Conservation (phyloP, 2,329 filamentous ascomycete genomes). For the Fusarium keratoplasticum region DNA sequence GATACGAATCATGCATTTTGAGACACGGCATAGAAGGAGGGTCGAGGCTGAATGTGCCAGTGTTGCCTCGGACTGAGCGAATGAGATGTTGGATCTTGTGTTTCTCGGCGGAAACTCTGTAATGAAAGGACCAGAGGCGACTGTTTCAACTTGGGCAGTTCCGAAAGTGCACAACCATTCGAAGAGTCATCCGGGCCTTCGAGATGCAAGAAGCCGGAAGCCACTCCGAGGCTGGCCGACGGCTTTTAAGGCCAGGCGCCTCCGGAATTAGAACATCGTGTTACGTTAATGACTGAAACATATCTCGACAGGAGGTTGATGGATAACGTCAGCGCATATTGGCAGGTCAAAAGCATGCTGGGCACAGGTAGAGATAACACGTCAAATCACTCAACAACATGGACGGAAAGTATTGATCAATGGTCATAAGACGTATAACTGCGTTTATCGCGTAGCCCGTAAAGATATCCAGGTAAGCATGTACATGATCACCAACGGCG, state of each 20-base stretch:
- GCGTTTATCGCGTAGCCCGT: not conserved
- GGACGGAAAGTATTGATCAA: not conserved
- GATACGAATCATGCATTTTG: not conserved
- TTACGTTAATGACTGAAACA: not conserved
- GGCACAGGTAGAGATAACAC: not conserved
- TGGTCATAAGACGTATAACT: not conserved
- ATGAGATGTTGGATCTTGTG: not conserved
- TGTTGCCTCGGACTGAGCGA: not conserved
- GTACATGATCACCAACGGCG: constrained; percentile 1
- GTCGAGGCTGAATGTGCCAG: constrained; percentile 5
- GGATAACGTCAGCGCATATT: not conserved
- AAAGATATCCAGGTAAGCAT: constrained; percentile 16
- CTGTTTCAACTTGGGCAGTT: constrained; percentile 36
- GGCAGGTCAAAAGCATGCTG: not conserved
- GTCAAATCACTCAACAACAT: not conserved
- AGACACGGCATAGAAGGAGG: constrained; percentile 10
- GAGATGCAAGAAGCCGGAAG: constrained; percentile 39
- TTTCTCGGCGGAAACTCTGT: constrained; percentile 18
- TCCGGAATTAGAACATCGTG: not conserved
- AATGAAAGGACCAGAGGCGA: constrained; percentile 21
- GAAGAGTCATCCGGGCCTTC: constrained; percentile 5
- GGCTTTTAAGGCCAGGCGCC: constrained; percentile 12
- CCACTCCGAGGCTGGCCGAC: constrained; percentile 25
- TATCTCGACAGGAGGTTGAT: not conserved
- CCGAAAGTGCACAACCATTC: constrained; percentile 32